Conservation (phyloP, 768 basidiomycete species). For the Clavulina sp. region DNA sequence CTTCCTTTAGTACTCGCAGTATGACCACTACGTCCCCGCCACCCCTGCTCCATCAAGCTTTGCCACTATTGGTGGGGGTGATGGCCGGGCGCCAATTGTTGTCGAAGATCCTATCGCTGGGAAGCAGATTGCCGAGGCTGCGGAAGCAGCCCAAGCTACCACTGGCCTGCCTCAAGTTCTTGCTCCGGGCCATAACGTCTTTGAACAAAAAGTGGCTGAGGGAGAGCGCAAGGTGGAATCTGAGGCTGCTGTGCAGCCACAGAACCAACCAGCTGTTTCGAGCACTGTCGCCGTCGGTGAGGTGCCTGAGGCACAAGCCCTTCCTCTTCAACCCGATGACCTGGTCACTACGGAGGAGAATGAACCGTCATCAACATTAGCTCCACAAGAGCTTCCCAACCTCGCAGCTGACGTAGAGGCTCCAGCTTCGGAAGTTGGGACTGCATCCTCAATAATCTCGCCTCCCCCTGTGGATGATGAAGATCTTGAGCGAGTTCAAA, state of each 20-base stretch:
- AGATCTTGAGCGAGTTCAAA: background rate
- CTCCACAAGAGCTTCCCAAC: background rate
- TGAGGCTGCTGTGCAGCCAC: conserved; percentile 4
- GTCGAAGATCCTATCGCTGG: conserved; percentile 26
- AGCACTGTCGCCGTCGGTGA: conserved; percentile 1
- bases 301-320: background rate
- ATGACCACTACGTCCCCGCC: conserved; percentile 21
- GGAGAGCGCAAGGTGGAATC: background rate
- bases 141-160: conserved; percentile 17
- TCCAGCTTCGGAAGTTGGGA: background rate
- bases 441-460: background rate
- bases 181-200: conserved; percentile 62
- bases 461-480: background rate
- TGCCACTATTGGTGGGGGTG: conserved; percentile 33
- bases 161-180: conserved; percentile 30
- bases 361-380: background rate
- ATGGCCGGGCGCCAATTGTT: conserved; percentile 37
- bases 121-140: conserved; percentile 12
- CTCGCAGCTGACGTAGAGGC: background rate
- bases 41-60: conserved; percentile 26
- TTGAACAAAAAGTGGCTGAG: conserved; percentile 21
- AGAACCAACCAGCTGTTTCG: conserved; percentile 5
- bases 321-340: background rate
- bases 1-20: conserved; percentile 37
- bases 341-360: background rate